Base-by-base conservation (phyloP, 208 protist genomes). In the Endotrypanum monterogeii region DNA sequence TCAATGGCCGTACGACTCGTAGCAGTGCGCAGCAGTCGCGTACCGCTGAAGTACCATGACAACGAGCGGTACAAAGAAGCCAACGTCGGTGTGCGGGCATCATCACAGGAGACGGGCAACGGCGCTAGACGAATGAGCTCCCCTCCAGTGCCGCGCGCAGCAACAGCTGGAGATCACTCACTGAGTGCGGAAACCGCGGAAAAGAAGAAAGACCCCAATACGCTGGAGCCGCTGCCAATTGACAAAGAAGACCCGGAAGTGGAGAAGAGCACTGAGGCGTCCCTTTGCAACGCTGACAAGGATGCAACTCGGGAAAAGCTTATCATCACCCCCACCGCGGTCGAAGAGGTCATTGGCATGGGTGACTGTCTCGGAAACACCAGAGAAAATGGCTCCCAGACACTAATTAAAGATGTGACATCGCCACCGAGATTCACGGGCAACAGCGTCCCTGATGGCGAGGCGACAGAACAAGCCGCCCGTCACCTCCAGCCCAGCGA, bases 11-110 rank as follows among this genome's bases (percentile, higher is more conserved):
- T 67, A 25, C 82, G 83, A n/a, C 48, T 86, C 5, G 74, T 67
- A 6, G 76, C 62, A 48, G 79, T 78, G 61, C 68, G 57, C 52
- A 83, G 73, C 44, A 48, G 14, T 44, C 85, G 60, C 60, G 84
- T 30, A 37, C 46, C 30, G 61, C 63, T 57, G 18, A 76, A 14
- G 67, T 74, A 35, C 48, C 7, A 12, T 18, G 25, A 28, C 25
- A 18, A 46, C 23, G 32, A 25, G 51, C 23, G 23, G 41, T 12
- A 20, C 6, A 41, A 50, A 23, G 41, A 35, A 11, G 61, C 18
- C 39, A 18, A 23, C 41, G 37, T n/a, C 63, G 41, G 41, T 39
- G 28, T 23, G 63, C 12, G 4, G 18, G n/a, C 6, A 50, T 20
- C 6, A 50, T 20, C 46, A 54, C 30, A 28, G 46, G 30, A 55